These are phyloP conservation scores for Pilasporangium apinafurcum DNA, from an alignment of 352 stramenopile species.

Conservation along the genomic window DNA sequence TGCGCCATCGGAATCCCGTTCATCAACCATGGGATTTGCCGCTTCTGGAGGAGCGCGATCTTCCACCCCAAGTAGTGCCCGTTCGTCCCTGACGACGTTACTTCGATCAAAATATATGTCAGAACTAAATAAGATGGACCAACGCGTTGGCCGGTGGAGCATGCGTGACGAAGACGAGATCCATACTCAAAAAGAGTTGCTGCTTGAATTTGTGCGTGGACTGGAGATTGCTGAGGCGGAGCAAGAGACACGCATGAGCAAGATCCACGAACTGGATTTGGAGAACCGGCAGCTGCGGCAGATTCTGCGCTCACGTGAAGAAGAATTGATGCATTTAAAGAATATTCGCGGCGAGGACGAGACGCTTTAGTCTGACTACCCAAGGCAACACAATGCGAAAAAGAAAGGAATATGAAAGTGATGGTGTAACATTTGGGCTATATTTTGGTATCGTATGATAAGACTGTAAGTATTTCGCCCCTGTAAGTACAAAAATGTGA, in stretches of 20 bases:
- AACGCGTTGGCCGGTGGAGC: constrained; percentile 29
- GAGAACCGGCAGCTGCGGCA: constrained; percentile 53
- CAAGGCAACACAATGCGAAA: too few relatives aligned
- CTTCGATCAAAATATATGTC: constrained; percentile 56
- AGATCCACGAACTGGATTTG: constrained; percentile 62
- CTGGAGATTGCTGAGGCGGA: constrained; percentile 68
- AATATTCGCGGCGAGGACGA: constrained; percentile 5
- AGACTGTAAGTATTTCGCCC: too few relatives aligned
- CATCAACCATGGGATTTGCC: too few relatives aligned
- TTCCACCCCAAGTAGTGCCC: too few relatives aligned
- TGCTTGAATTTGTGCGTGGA: constrained; percentile 64
- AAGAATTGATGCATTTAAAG: constrained; percentile 19
- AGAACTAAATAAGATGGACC: constrained; percentile 38
- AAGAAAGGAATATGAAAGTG: too few relatives aligned
- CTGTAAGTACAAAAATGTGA: too few relatives aligned
- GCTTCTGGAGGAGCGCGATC: too few relatives aligned
- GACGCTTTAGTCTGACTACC: constrained; percentile 7
- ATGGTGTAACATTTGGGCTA: too few relatives aligned
- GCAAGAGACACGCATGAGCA: constrained; percentile 67
- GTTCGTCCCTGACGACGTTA: constrained; percentile 47
- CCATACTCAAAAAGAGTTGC: constrained; percentile 37
- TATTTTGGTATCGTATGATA: too few relatives aligned
- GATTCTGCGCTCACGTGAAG: constrained; percentile 31
- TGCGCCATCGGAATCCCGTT: too few relatives aligned
- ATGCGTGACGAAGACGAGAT: constrained; percentile 16